Evolutionary conservation across 2,329 filamentous ascomycete species (phyloP).

Genomic region (Clarireedia homoeocarpa): DNA sequence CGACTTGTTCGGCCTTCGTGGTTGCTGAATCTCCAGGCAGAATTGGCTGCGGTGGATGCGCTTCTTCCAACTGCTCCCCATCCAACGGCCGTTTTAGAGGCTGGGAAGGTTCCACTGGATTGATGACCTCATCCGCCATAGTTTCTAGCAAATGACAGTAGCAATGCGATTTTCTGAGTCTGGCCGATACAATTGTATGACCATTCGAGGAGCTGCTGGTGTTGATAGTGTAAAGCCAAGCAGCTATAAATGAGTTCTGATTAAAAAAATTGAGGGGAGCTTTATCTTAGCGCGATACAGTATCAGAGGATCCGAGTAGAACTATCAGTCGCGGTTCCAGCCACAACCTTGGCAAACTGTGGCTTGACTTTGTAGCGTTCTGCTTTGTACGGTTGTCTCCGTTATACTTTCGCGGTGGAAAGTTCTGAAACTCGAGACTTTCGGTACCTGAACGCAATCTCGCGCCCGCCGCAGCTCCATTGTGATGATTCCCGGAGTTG

Average conservation of each 20-base stretch:
- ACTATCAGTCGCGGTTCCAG: not conserved
- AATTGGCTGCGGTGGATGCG: slow-evolving; percentile 20
- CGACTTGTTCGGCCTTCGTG: slow-evolving; percentile 27
- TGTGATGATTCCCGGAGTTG: too few relatives aligned
- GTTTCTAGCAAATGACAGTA: not conserved
- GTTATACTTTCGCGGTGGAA: too few relatives aligned
- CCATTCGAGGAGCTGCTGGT: not conserved
- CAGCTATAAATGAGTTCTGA: not conserved
- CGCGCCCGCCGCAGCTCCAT: too few relatives aligned
- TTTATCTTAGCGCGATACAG: slow-evolving; percentile 24
- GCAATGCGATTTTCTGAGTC: not conserved
- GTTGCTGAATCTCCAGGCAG: slow-evolving; percentile 24
- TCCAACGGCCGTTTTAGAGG: slow-evolving; percentile 24
- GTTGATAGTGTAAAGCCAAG: not conserved
- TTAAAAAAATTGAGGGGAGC: slow-evolving; percentile 8
- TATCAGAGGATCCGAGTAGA: too few relatives aligned
- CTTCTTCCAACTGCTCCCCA: slow-evolving; percentile 13
- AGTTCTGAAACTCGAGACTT: too few relatives aligned
- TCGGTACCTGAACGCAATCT: too few relatives aligned
- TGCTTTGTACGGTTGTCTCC: too few relatives aligned
- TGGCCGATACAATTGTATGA: not conserved
- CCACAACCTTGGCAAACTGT: not conserved
- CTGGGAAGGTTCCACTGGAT: slow-evolving; percentile 18
- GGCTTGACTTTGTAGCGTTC: not conserved
- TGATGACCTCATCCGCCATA: slow-evolving; percentile 17